Conservation (phyloP, 2,329 filamentous ascomycete genomes). For the Colletotrichum acutatum region DNA sequence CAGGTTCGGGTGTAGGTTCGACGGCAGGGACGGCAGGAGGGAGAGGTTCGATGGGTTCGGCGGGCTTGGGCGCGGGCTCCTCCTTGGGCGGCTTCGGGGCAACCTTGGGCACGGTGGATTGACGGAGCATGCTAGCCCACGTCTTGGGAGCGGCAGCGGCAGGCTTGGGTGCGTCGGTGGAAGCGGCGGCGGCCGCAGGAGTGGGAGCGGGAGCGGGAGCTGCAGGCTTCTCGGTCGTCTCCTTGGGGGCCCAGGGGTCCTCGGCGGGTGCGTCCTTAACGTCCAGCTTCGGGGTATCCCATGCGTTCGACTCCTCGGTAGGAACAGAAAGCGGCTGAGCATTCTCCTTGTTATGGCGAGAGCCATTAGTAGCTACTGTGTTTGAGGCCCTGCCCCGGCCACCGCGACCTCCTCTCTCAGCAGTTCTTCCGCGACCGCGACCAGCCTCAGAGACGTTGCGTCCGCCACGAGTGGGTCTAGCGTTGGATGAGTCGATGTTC, state of each 20-base stretch:
- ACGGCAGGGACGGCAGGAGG: conserved; percentile 39
- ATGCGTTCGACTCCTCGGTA: conserved; percentile 75
- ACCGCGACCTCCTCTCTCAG: conserved; percentile 70
- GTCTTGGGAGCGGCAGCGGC: conserved; percentile 63
- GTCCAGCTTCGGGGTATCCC: conserved; percentile 57
- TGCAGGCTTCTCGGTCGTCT: conserved; percentile 50
- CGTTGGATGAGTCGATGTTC: conserved; percentile 56
- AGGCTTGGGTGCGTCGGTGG: conserved; percentile 51
- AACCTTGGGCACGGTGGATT: conserved; percentile 68
- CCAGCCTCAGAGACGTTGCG: conserved; percentile 70
- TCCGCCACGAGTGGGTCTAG: conserved; percentile 68
- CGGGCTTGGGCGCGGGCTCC: conserved; percentile 56
- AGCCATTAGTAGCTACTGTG: conserved; percentile 68
- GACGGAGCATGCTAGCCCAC: conserved; percentile 81
- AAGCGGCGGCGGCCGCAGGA: conserved; percentile 42
- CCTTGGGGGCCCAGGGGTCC: conserved; percentile 55
- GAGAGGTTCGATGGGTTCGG: conserved; percentile 56
- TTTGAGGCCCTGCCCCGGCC: conserved; percentile 73
- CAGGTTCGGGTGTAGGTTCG: conserved; percentile 41
- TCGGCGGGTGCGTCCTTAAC: conserved; percentile 42
- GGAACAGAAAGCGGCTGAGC: conserved; percentile 70
- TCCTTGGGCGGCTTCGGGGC: conserved; percentile 64
- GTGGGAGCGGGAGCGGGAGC: conserved; percentile 47
- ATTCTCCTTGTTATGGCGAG: conserved; percentile 62
- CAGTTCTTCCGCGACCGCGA: conserved; percentile 68